Conservation (phyloP, 2,329 filamentous ascomycete species). For the Fusarium sp. region DNA sequence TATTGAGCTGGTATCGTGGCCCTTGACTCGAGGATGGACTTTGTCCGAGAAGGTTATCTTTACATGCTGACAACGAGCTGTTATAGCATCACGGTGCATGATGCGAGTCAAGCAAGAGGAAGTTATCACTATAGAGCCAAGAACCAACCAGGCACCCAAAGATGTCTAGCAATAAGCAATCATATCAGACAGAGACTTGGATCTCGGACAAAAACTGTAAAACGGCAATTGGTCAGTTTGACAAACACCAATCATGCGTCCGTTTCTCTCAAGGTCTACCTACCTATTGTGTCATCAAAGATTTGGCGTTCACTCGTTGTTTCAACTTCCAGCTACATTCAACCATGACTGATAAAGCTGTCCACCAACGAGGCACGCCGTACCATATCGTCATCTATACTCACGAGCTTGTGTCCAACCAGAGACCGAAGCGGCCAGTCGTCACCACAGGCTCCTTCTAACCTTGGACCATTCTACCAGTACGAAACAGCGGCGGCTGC, state of each 20-base stretch:
- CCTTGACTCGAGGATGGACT: slow-evolving; percentile 22
- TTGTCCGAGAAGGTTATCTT: neutral
- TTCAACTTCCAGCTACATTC: slow-evolving; percentile 23
- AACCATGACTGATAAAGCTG: slow-evolving; percentile 18
- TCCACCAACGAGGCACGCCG: slow-evolving; percentile 26
- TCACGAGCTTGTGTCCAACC: slow-evolving; percentile 28
- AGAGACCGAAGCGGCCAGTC: slow-evolving; percentile 25
- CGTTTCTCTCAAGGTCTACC: neutral
- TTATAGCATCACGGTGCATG: neutral
- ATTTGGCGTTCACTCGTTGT: slow-evolving; percentile 25
- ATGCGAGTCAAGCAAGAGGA: slow-evolving; percentile 18
- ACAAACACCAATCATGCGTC: neutral
- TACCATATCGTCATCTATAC: slow-evolving; percentile 7
- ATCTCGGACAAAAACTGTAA: slow-evolving; percentile 6
- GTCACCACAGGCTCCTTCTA: slow-evolving; percentile 34
- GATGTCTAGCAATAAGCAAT: neutral
- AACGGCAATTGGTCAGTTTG: slow-evolving; percentile 10
- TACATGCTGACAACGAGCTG: slow-evolving; percentile 1
- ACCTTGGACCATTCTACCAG: slow-evolving; percentile 8
- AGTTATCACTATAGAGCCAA: neutral
- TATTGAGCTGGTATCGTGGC: neutral
- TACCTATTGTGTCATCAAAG: slow-evolving; percentile 12
- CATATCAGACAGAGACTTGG: slow-evolving; percentile 1
- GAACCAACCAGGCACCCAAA: slow-evolving; percentile 8
- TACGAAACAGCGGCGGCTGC: slow-evolving; percentile 12